phyloP scores from a whole-genome alignment of 1,284 basidiomycete genomes.

The Ceratobasidium sp. region DNA sequence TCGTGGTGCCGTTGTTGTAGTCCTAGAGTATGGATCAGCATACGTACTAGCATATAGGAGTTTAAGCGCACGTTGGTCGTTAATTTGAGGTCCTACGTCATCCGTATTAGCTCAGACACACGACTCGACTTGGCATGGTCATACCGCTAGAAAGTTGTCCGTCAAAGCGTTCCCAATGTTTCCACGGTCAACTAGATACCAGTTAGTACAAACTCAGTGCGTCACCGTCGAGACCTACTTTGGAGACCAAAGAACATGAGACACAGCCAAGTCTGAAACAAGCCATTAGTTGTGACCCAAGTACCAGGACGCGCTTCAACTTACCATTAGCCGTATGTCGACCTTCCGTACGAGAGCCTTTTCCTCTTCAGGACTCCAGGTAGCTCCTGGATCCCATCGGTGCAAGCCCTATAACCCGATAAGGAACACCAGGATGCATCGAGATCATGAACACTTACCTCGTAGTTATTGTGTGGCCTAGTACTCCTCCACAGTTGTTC shows the following conservation, averaged over 20 bases:
- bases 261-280: slow-evolving; percentile 31
- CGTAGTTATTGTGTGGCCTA: slow-evolving; percentile 26
- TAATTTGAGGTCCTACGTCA: slow-evolving; percentile 10
- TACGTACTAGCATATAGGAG: not conserved
- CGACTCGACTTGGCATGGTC: not conserved
- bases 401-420: not conserved
- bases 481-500: slow-evolving; percentile 25
- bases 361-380: slow-evolving; percentile 15
- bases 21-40: not conserved
- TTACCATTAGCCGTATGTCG: slow-evolving; percentile 20
- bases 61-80: slow-evolving; percentile 11
- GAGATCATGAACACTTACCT: not conserved
- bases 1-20: slow-evolving; percentile 31
- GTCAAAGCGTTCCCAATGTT: slow-evolving; percentile 28
- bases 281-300: not conserved
- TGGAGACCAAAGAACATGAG: slow-evolving; percentile 31
- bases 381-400: slow-evolving; percentile 22
- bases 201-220: not conserved
- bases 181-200: slow-evolving; percentile 12
- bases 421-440: not conserved
- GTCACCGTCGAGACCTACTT: slow-evolving; percentile 3
- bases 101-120: not conserved
- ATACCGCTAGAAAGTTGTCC: slow-evolving; percentile 16
- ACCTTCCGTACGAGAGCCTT: slow-evolving; percentile 17
- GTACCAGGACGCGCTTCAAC: not conserved